Evolutionary conservation across 148 eudicot species (phyloP), one percentile per base, ranked within the genome.

Genomic region (Linanthus parryae): DNA sequence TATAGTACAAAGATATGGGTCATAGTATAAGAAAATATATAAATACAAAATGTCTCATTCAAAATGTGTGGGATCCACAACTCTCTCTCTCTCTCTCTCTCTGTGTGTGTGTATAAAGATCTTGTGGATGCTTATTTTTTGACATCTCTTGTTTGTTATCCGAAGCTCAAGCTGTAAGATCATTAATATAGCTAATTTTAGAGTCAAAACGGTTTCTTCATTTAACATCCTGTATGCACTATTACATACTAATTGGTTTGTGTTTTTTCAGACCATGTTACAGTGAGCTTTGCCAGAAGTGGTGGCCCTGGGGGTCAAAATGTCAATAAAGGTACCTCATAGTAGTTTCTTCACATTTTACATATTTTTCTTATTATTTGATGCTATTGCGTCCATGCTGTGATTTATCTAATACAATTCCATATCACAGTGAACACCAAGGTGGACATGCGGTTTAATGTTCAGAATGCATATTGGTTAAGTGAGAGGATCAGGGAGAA

Each of bases 231-330:
- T n/a, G n/a, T n/a, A n/a, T n/a, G n/a, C n/a, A n/a, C n/a, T n/a
- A n/a, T n/a, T n/a, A n/a, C n/a, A n/a, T n/a, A n/a, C 26, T 26
- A 8, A 7, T 55, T 52, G 37, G 18, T 25, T 47, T 26, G 48
- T 27, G 26, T 5, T 23, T 8, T 4, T 67, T 46, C 67, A 89
- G 97, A 80, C 22, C 95, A 80, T 61, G 97, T 89, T 25, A 77
- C 65, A 17, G 70, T 82, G 46, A 80, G 63, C 70, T 75, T 80
- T 68, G 97, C 95, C 7, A 73, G 83, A 65, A 89, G 91, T 67
- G 82, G 95, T 26, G 91, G 97, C 11, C 81, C 95, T 54, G 95
- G 95, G 60, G 95, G 95, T 67, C 97, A 82, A 77, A 80, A 82
- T 73, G 85, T 76, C 64, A 82, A 80, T 56, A 85, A 82, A 89